phyloP scores from a whole-genome alignment of 306 rosid genomes.

The Dalbergia cochinchinensis region DNA sequence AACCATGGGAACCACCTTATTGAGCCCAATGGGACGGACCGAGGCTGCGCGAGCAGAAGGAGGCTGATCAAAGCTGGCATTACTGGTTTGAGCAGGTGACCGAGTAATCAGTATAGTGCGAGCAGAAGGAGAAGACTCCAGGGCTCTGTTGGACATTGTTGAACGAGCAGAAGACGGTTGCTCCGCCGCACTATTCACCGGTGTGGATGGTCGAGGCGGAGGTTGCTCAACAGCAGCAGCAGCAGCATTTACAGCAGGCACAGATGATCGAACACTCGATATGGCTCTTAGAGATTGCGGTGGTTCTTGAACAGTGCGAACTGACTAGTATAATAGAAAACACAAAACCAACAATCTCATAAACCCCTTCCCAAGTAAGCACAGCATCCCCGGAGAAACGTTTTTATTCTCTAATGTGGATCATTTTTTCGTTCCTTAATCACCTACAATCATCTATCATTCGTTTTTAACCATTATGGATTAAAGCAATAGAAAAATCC shows the following conservation, averaged over 20 bases:
- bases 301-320: slow-evolving; percentile 69
- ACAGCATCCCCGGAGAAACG: too few relatives aligned
- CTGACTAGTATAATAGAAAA: slow-evolving; percentile 49
- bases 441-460: too few relatives aligned
- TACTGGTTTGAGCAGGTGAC: slow-evolving; percentile 47
- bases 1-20: slow-evolving; percentile 71
- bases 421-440: too few relatives aligned
- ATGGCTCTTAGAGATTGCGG: slow-evolving; percentile 49
- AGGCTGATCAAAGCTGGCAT: slow-evolving; percentile 54
- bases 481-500: too few relatives aligned
- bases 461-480: too few relatives aligned
- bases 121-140: slow-evolving; percentile 63
- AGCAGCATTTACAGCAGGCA: slow-evolving; percentile 41
- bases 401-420: too few relatives aligned
- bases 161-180: slow-evolving; percentile 64
- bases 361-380: neutral
- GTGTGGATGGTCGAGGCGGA: slow-evolving; percentile 51
- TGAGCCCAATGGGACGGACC: slow-evolving; percentile 59
- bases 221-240: slow-evolving; percentile 56
- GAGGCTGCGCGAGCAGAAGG: slow-evolving; percentile 67
- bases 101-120: slow-evolving; percentile 52
- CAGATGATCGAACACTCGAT: slow-evolving; percentile 47
- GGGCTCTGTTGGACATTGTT: slow-evolving; percentile 42
- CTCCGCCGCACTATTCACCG: slow-evolving; percentile 53
- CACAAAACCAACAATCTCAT: slow-evolving; percentile 31